Conservation (phyloP, 768 basidiomycete genomes). For the Hypholoma fasciculare region DNA sequence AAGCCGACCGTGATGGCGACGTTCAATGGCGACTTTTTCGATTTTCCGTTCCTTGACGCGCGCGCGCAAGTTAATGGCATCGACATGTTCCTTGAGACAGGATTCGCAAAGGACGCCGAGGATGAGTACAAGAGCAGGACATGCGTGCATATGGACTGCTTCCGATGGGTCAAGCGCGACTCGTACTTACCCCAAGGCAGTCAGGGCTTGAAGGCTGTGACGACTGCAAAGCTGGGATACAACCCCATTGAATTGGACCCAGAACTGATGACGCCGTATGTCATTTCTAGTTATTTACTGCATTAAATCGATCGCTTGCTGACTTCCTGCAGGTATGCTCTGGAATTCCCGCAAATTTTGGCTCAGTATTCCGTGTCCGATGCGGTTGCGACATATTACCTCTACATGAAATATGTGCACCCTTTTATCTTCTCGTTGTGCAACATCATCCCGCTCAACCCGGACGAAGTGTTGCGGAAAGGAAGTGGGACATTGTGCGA, state of each 20-base stretch:
- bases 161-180: slow-evolving; percentile 99
- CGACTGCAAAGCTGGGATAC: slow-evolving; percentile 93
- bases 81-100: slow-evolving; percentile 95
- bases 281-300: slow-evolving; percentile 9
- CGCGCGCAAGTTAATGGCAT: slow-evolving; percentile 86
- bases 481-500: slow-evolving; percentile 97
- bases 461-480: slow-evolving; percentile 95
- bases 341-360: slow-evolving; percentile 91
- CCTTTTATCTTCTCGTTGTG: slow-evolving; percentile 99
- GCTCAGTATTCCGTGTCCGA: slow-evolving; percentile 99
- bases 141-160: slow-evolving; percentile 98
- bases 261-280: slow-evolving; percentile 98
- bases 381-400: slow-evolving; percentile 99
- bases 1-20: slow-evolving; percentile 98
- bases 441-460: slow-evolving; percentile 96
- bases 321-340: slow-evolving; percentile 69
- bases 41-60: slow-evolving; percentile 95
- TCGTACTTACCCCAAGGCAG: slow-evolving; percentile 98
- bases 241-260: slow-evolving; percentile 97
- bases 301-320: background rate
- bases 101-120: slow-evolving; percentile 88
- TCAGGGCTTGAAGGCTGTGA: slow-evolving; percentile 98
- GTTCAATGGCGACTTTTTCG: slow-evolving; percentile 99
- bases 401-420: slow-evolving; percentile 99
- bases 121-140: slow-evolving; percentile 92